Evolutionary conservation across 2,329 filamentous ascomycete genomes (phyloP), one percentile per base, ranked within the genome.

Genomic region (Madurella mycetomatis): DNA sequence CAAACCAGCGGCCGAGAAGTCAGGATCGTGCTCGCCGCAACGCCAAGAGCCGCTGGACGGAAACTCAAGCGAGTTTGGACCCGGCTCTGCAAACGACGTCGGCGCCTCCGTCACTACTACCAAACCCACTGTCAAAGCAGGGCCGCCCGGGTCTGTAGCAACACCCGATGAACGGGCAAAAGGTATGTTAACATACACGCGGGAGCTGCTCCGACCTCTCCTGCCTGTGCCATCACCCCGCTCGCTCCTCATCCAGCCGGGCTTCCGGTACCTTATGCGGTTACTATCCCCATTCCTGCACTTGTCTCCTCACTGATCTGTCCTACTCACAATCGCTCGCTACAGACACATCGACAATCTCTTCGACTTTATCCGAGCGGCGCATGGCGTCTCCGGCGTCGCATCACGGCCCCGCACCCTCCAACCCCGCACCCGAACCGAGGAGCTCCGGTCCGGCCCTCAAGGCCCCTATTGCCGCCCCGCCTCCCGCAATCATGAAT

Each of bases 401-500:
- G 11, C 53, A 53, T 34, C 58, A 56, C 41, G 54, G 56, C 8
- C 48, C 43, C 9, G 53, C 46, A 18, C 49, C 44, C 9, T 18
- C 49, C 9, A 48, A 54, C 51, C 51, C 51, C 51, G 41, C 49
- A 40, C 48, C 48, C 41, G 47, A 59, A 37, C 19, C 32, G 13
- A 51, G 47, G 43, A 49, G 48, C 11, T 37, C 53, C 32, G 55
- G 47, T 31, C 44, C 41, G 17, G 32, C 41, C 41, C 55, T 41
- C 51, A 55, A 59, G 15, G 54, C 41, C 16, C 48, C 54, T 43
- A 17, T 54, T 16, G 25, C 53, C 18, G 49, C 54, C 53, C 49
- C 60, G 41, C 60, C 62, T 17, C 51, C 62, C 8, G 44, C 54
- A 11, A 53, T 69, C 34, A 70, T 70, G 41, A 69, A 69, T 19